Evolutionary conservation across 257 asterid species (phyloP).

Genomic region (Solanum infundibuliforme): DNA sequence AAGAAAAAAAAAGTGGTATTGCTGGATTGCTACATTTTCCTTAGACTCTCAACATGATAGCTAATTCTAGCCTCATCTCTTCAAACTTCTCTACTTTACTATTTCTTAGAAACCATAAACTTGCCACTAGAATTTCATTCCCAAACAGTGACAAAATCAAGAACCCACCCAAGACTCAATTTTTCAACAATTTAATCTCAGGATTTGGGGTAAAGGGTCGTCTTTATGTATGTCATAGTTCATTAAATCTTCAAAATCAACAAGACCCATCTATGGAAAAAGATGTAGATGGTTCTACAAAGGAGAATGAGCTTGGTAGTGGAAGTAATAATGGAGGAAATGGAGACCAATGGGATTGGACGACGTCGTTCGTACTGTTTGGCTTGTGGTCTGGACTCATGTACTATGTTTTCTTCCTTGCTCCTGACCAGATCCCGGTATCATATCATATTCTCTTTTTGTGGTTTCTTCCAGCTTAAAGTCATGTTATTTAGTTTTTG

Average conservation of each 20-base stretch:
- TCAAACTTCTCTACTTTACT: slow-evolving; percentile 40
- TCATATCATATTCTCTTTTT: not conserved
- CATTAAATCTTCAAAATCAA: slow-evolving; percentile 30
- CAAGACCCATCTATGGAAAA: slow-evolving; percentile 31
- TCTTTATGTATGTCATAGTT: slow-evolving; percentile 26
- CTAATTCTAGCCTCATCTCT: slow-evolving; percentile 32
- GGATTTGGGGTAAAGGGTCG: slow-evolving; percentile 3
- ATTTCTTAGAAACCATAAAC: slow-evolving; percentile 4
- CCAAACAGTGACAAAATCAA: not conserved
- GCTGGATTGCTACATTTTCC: not conserved
- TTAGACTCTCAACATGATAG: slow-evolving; percentile 28
- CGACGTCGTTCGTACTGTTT: slow-evolving; percentile 70
- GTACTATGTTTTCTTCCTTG: slow-evolving; percentile 65
- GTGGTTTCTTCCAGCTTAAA: not conserved
- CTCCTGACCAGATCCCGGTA: slow-evolving; percentile 94
- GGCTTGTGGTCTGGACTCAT: slow-evolving; percentile 72
- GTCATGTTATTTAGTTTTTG: not conserved
- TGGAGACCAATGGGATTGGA: slow-evolving; percentile 69
- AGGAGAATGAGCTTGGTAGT: slow-evolving; percentile 9
- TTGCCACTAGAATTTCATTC: slow-evolving; percentile 7
- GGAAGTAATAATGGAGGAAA: slow-evolving; percentile 20
- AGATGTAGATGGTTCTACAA: slow-evolving; percentile 7
- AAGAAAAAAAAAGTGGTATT: not conserved
- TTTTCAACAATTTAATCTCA: not conserved
- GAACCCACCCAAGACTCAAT: slow-evolving; percentile 1